A percentile compares a stretch with the other conserved stretches of the same genome.
phyloP scores from a whole-genome alignment of 257 asterid species.

The Osmanthus fragrans region DNA sequence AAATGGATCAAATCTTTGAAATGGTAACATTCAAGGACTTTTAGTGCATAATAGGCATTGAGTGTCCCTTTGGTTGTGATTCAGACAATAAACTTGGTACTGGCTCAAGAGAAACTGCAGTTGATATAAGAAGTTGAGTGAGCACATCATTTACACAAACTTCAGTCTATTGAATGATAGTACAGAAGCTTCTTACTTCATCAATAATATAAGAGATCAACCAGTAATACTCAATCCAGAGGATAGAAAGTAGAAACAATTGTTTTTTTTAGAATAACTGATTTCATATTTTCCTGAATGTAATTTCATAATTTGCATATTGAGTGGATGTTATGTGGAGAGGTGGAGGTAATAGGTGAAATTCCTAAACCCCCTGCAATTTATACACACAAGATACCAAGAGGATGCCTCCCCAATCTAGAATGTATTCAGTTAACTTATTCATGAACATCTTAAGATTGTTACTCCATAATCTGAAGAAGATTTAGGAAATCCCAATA shows the following conservation, averaged over 20 bases:
- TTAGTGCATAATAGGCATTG: background rate
- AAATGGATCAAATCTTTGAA: background rate
- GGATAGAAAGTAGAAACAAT: background rate
- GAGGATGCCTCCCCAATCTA: background rate
- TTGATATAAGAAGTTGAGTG: background rate
- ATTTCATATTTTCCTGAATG: background rate
- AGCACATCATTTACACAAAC: background rate
- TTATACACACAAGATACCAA: background rate
- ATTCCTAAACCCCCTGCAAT: background rate
- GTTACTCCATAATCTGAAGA: background rate
- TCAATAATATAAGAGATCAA: background rate
- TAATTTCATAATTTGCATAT: background rate
- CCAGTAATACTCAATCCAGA: background rate
- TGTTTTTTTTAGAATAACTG: background rate
- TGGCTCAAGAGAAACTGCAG: background rate
- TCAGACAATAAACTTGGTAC: background rate
- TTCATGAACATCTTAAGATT: background rate
- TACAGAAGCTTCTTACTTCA: background rate
- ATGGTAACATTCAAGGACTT: background rate
- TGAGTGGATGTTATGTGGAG: background rate
- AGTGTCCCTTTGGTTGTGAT: background rate
- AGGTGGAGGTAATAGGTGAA: background rate
- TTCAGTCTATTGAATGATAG: background rate
- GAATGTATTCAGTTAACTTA: background rate
- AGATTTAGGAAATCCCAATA: background rate